Base-by-base conservation (phyloP, 1,139 yeast genomes). In the Torulaspora pretoriensis region DNA sequence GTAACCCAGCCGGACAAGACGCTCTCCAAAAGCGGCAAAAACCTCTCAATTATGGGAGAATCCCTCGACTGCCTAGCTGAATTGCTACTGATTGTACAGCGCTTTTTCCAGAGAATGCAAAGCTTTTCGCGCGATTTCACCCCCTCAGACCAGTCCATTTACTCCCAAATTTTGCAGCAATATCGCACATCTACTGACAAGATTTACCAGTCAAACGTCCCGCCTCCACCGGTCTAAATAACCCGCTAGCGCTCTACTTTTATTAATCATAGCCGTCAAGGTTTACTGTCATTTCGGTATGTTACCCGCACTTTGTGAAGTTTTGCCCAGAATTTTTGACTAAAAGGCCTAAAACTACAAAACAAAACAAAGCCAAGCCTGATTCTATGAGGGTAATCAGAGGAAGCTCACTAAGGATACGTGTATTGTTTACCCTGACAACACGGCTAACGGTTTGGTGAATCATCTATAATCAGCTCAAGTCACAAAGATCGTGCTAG, bases 31-130 rank as follows among this genome's bases (percentile, higher is more conserved):
- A 54, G 59, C 6, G 63, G 61, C 14, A 67, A 65, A 47, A 69
- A 69, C 44, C 48, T 67, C 37, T 68, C 71, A 43, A 68, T 69
- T 30, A 63, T 69, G 57, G 67, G 69, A 3, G 72, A 69, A 49
- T 65, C 72, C 0, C 44, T 68, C 8, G 72, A 68, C 47, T 68
- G 72, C 50, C 49, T 68, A 1, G 55, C 62, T 1, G 73, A 68
- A 44, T 46, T 68, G 9, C 50, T 65, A 1, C 60, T 53, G 8
- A 50, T 60, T n/a, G 54, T 61, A 1, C 65, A 63, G 43, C 50
- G 54, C 17, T 59, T 57, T 41, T 63, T 50, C 40, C 59, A 55
- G 45, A 52, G 66, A 29, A 32, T 59, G 32, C 47, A 57, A 7
- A 46, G 49, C 35, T 45, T 47, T 28, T 40, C 42, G 27, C 59